phyloP scores from a whole-genome alignment of 2,329 filamentous ascomycete species.

The Sporothrix globosa region DNA sequence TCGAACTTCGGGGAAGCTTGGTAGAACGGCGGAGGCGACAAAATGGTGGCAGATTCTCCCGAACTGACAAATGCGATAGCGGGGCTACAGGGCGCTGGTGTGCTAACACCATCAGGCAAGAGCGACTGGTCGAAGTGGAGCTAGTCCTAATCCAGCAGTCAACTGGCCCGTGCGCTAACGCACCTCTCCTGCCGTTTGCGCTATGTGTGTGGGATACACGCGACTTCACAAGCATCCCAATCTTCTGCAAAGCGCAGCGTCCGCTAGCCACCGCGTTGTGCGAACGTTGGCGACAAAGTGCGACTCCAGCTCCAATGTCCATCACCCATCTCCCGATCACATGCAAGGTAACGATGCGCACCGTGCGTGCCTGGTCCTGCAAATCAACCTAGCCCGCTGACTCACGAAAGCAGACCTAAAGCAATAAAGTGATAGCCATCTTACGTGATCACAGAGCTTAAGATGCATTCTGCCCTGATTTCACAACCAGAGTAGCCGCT shows the following conservation, averaged over 20 bases:
- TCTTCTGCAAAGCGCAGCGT: neutral
- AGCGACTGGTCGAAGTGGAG: neutral
- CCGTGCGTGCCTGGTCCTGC: neutral
- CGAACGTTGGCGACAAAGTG: conserved; percentile 13
- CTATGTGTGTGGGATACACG: conserved; percentile 21
- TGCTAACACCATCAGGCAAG: neutral
- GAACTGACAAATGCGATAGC: conserved; percentile 25
- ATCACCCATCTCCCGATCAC: neutral
- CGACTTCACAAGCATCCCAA: conserved; percentile 12
- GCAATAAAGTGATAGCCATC: neutral
- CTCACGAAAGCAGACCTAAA: neutral
- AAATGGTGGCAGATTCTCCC: conserved; percentile 13
- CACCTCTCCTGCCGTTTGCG: neutral
- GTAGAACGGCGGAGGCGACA: neutral
- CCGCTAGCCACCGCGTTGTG: conserved; percentile 13
- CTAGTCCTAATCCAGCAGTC: neutral
- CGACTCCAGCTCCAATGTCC: neutral
- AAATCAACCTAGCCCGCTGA: neutral
- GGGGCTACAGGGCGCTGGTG: neutral
- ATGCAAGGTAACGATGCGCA: neutral
- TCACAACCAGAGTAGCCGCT: neutral
- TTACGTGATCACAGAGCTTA: neutral
- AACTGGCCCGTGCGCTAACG: neutral
- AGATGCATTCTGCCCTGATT: neutral
- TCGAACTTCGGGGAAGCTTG: conserved; percentile 24